phyloP scores from a whole-genome alignment of 2,329 filamentous ascomycete genomes.

The Hymenoscyphus albidus region DNA sequence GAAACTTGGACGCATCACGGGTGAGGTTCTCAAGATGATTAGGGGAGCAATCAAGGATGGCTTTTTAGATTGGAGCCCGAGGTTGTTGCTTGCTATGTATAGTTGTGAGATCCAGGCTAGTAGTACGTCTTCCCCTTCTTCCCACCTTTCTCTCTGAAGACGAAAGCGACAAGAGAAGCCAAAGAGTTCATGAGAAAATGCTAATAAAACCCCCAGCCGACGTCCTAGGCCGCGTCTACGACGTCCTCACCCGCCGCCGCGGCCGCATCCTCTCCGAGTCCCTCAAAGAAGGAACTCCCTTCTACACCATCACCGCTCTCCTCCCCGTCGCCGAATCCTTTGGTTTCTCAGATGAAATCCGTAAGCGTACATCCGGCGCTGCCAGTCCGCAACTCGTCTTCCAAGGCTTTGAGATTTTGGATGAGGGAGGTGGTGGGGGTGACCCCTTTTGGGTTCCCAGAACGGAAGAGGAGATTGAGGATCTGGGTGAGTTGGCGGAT shows the following conservation, averaged over 20 bases:
- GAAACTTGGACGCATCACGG: constrained; percentile 75
- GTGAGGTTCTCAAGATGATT: constrained; percentile 87
- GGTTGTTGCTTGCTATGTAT: constrained; percentile 97
- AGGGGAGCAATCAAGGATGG: constrained; percentile 78
- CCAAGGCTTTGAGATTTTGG: constrained; percentile 84
- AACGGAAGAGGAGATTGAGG: constrained; percentile 94
- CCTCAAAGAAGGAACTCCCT: constrained; percentile 92
- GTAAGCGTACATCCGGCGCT: constrained; percentile 85
- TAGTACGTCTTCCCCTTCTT: constrained; percentile 48
- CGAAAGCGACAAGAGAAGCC: too few species aligned
- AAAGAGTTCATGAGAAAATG: too few species aligned
- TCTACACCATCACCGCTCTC: constrained; percentile 87
- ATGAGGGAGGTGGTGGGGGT: constrained; percentile 48
- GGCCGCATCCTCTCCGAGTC: constrained; percentile 85
- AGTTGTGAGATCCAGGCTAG: constrained; percentile 95
- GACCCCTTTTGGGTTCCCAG: constrained; percentile 98
- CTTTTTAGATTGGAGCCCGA: constrained; percentile 92
- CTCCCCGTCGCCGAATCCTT: constrained; percentile 94
- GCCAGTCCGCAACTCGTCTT: constrained; percentile 93
- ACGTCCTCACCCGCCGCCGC: constrained; percentile 90
- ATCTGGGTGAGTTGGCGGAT: constrained; percentile 90
- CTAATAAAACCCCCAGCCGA: too few species aligned
- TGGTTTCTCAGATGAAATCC: constrained; percentile 93
- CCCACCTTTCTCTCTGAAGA: too few species aligned
- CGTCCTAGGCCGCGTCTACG: constrained; percentile 91